Evolutionary conservation across 2,329 filamentous ascomycete genomes (phyloP).

Genomic region (Xylaria sp.): DNA sequence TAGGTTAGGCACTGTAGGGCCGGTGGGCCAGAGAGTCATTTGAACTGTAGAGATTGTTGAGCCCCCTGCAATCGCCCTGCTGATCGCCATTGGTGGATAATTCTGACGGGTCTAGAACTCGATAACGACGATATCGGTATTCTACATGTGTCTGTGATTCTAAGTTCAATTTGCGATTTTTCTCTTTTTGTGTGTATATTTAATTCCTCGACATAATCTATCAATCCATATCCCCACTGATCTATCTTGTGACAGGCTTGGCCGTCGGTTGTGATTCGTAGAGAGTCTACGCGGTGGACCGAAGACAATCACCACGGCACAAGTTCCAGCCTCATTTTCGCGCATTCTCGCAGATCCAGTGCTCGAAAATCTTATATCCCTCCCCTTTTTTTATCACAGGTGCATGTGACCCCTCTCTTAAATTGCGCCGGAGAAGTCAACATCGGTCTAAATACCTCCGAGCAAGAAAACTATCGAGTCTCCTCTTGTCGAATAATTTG

Average conservation of each 20-base stretch:
- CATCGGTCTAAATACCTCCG: slow-evolving; percentile 18
- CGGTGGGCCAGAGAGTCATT: slow-evolving; percentile 27
- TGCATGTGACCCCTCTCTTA: slow-evolving; percentile 15
- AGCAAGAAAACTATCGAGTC: not conserved
- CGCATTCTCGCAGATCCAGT: not conserved
- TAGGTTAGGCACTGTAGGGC: not conserved
- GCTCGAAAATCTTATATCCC: slow-evolving; percentile 18
- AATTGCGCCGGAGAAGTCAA: slow-evolving; percentile 12
- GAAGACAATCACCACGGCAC: not conserved
- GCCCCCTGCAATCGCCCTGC: slow-evolving; percentile 17
- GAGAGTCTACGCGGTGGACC: slow-evolving; percentile 14
- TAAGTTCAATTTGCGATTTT: not conserved
- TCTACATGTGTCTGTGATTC: slow-evolving; percentile 3
- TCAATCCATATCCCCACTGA: not conserved
- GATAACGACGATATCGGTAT: slow-evolving; percentile 6
- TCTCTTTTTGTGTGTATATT: slow-evolving; percentile 16
- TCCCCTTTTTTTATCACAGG: slow-evolving; percentile 10
- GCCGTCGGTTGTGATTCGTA: slow-evolving; percentile 21
- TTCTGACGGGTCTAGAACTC: slow-evolving; percentile 31
- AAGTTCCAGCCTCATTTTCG: slow-evolving; percentile 11
- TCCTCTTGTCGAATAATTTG: not conserved
- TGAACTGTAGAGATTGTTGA: slow-evolving; percentile 30
- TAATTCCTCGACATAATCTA: not conserved
- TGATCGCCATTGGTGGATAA: slow-evolving; percentile 35
- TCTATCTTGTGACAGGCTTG: slow-evolving; percentile 9